A percentile compares a stretch with the other conserved stretches of the same genome.
Conservation (phyloP, 176 grass and related monocot genomes). For the Oryza coarctata region DNA sequence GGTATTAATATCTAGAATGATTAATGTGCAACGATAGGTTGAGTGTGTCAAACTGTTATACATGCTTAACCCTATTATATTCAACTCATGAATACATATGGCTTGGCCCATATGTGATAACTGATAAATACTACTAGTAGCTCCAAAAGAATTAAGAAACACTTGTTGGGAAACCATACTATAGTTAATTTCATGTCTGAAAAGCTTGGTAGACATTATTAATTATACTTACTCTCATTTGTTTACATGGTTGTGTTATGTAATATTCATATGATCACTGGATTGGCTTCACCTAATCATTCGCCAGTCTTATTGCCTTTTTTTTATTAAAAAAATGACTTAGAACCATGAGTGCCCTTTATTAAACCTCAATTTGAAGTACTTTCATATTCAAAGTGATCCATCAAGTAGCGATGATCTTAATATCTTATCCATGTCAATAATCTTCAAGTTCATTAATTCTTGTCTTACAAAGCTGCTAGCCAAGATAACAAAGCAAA, state of each 20-base stretch:
- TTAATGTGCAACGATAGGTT: neutral
- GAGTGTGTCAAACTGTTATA: conserved; percentile 14
- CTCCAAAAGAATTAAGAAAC: neutral
- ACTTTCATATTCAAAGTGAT: neutral
- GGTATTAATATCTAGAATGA: conserved; percentile 15
- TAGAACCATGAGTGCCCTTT: neutral
- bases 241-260: neutral
- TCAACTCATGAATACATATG: conserved; percentile 16
- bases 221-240: neutral
- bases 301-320: neutral
- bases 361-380: conserved; percentile 4
- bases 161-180: neutral
- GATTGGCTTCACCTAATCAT: neutral
- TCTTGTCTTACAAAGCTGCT: neutral
- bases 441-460: neutral
- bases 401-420: neutral
- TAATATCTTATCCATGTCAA: neutral
- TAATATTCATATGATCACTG: neutral
- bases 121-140: neutral
- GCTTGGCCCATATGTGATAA: neutral
- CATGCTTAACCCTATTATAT: conserved; percentile 6
- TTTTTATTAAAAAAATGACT: neutral
- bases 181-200: neutral
- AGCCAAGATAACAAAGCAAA: neutral
- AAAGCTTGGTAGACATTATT: neutral